These are phyloP conservation scores for Suillus spraguei DNA, from an alignment of 768 basidiomycete species.

Conservation along the genomic window DNA sequence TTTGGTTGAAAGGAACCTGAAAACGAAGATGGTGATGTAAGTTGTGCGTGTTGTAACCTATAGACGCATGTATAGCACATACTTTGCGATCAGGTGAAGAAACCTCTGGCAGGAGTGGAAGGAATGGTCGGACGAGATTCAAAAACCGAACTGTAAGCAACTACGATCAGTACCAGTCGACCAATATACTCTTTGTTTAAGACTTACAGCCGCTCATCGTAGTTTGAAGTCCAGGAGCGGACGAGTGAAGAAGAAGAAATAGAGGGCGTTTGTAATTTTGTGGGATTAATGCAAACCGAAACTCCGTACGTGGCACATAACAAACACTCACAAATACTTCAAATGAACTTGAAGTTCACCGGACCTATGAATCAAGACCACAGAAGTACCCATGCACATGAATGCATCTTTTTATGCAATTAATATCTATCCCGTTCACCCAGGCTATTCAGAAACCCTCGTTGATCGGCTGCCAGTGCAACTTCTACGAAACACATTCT, in stretches of 20 bases:
- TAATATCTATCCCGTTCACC: background rate
- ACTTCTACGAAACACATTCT: background rate
- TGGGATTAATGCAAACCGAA: constrained; percentile 7
- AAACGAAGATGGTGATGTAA: constrained; percentile 16
- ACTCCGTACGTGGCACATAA: constrained; percentile 10
- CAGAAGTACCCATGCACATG: background rate
- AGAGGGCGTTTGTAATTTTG: constrained; percentile 9
- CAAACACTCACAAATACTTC: constrained; percentile 1
- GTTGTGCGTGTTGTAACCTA: constrained; percentile 7
- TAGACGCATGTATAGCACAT: constrained; percentile 21
- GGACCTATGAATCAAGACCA: too few relatives aligned
- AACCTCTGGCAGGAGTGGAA: constrained; percentile 95
- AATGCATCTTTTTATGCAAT: background rate
- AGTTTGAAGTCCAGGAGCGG: constrained; percentile 29
- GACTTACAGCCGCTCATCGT: constrained; percentile 83
- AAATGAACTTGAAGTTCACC: too few relatives aligned
- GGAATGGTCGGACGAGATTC: constrained; percentile 97
- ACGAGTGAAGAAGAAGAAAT: constrained; percentile 10
- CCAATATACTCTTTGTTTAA: background rate
- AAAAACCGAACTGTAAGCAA: constrained; percentile 83
- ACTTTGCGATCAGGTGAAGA: constrained; percentile 98
- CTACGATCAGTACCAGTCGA: constrained; percentile 9
- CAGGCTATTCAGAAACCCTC: background rate
- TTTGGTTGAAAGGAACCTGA: constrained; percentile 98
- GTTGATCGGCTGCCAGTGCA: background rate